Evolutionary conservation across 2,329 filamentous ascomycete species (phyloP).

Genomic region (Juglanconis oblonga): DNA sequence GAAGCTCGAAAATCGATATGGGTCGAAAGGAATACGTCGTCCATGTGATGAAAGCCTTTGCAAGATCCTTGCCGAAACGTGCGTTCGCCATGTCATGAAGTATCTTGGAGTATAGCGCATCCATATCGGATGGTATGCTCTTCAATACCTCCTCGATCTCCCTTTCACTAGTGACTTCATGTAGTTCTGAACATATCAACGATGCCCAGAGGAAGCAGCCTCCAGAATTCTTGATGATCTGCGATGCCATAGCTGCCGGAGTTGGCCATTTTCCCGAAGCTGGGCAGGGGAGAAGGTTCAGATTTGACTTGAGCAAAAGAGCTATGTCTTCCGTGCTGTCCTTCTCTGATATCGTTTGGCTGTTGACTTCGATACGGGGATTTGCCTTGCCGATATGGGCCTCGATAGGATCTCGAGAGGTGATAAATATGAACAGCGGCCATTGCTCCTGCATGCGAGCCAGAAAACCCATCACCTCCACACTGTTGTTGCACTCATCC

Average conservation of each 20-base stretch:
- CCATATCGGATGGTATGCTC: constrained; percentile 27
- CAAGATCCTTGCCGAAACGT: constrained; percentile 24
- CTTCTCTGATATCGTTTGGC: constrained; percentile 23
- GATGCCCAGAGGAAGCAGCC: constrained; percentile 31
- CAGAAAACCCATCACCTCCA: constrained; percentile 25
- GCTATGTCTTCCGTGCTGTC: constrained; percentile 24
- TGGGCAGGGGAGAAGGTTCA: constrained; percentile 21
- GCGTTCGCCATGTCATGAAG: constrained; percentile 23
- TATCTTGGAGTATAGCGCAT: constrained; percentile 26
- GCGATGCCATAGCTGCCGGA: constrained; percentile 13
- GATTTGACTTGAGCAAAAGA: constrained; percentile 22
- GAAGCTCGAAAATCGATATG: constrained; percentile 23
- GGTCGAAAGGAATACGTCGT: constrained; percentile 25
- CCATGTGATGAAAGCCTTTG: constrained; percentile 27
- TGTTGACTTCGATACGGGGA: constrained; percentile 16
- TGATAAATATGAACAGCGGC: constrained; percentile 27
- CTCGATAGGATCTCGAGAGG: constrained; percentile 23
- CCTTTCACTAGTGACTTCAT: constrained; percentile 23
- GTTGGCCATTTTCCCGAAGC: constrained; percentile 8
- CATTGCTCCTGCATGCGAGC: constrained; percentile 22
- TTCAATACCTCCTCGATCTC: constrained; percentile 25
- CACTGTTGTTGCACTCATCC: constrained; percentile 26
- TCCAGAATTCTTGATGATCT: constrained; percentile 24
- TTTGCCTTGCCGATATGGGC: not conserved
- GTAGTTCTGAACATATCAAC: constrained; percentile 26